Evolutionary conservation across 1,284 basidiomycete species (phyloP), one percentile per base, ranked within the genome.

Genomic region (Cryptococcus wingfieldii): DNA sequence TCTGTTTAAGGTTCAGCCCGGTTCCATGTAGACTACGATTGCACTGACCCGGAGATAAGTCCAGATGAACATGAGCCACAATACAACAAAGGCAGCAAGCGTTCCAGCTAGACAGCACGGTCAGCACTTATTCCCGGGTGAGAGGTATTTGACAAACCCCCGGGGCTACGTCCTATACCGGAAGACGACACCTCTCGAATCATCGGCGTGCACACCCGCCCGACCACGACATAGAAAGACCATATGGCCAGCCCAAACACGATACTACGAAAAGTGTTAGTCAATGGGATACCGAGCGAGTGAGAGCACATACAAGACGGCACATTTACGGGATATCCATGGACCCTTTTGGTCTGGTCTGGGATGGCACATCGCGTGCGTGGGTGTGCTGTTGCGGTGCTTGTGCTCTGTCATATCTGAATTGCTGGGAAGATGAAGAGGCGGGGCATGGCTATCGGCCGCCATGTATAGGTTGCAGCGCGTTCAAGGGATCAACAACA

Each of bases 51-150:
- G 84, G 18, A 80, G 58, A 71, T 89, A 90, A 4, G 83, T 79
- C 87, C 87, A 89, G 0, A 84, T 53, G 78, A 84, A 82, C 82
- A 88, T 85, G n/a, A 85, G 60, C 51, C 81, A 84, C 14, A 89
- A 66, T 2, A 86, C 59, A 39, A 78, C 78, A 64, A 84, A 88
- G 2, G 83, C 79, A 0, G 81, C 77, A 31, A 88, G 66, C 47
- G 85, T 79, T 0, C 78, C 83, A 56, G 86, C 86, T 88, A 38
- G 46, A 9, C 47, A 37, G 45, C 44, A 23, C 9, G 49, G 34
- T 27, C 9, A 42, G 54, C 13, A 19, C 31, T n/a, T 38, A 39
- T 10, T 31, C 47, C 13, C 18, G 14, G 16, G 34, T n/a, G 12
- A 38, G 10, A 18, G 14, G 38, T 18, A 38, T 7, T 39, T 4